Percentiles rank a stretch among this genome's conserved stretches.
These are phyloP conservation scores for Psidium friedrichsthalianum DNA, from an alignment of 345 rosid genomes.

Conservation along the genomic window DNA sequence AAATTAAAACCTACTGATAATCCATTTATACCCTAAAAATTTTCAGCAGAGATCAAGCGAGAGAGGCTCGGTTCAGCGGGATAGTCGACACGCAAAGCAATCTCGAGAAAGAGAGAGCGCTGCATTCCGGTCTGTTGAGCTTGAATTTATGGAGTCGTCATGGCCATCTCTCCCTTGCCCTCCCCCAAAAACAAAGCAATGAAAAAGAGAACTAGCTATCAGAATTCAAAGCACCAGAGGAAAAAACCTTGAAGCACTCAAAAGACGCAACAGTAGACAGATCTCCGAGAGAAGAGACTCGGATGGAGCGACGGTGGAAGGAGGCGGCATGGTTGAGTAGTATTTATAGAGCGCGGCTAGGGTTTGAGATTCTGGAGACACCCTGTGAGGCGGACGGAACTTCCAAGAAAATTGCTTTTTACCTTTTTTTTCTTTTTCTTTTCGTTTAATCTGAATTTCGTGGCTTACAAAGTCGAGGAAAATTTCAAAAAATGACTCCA, in stretches of 20 bases:
- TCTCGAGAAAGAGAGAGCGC: constrained; percentile 21
- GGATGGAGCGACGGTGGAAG: background rate
- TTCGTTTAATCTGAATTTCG: background rate
- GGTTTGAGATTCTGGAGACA: background rate
- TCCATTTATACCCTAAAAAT: background rate
- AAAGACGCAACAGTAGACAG: background rate
- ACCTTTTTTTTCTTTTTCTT: background rate
- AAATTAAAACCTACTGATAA: background rate
- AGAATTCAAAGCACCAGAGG: background rate
- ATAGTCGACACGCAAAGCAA: constrained; percentile 63
- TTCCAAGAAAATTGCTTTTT: background rate
- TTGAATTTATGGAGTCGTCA: constrained; percentile 79
- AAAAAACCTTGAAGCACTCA: background rate
- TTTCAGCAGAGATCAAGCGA: background rate
- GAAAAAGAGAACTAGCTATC: background rate
- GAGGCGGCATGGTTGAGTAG: background rate
- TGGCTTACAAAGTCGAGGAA: no score
- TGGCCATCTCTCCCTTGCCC: constrained; percentile 20
- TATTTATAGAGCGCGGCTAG: background rate
- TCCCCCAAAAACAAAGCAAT: background rate
- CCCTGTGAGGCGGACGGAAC: background rate
- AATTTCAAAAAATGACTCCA: no score
- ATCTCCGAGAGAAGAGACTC: background rate
- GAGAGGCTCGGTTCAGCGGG: constrained; percentile 77
- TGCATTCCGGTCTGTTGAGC: constrained; percentile 99